Evolutionary conservation across 441 rosid genomes (phyloP).

Genomic region (Viola pubescens): DNA sequence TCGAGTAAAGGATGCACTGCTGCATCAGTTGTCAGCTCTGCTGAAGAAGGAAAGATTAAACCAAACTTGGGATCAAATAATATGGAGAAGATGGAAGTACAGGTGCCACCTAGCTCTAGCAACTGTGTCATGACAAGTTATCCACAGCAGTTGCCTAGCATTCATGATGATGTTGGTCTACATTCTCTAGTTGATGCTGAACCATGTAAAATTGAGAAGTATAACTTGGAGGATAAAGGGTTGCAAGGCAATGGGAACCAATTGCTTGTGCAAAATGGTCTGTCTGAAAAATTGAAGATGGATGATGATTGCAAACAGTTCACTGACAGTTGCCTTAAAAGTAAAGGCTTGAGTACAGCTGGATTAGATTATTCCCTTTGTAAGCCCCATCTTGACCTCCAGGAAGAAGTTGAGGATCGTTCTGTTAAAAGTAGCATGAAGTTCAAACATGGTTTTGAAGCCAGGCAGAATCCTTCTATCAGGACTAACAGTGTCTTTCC

Average conservation of each 20-base stretch:
- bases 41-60: conserved; percentile 28
- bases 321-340: conserved; percentile 13
- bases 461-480: conserved; percentile 6
- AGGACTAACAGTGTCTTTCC: conserved; percentile 12
- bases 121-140: conserved; percentile 21
- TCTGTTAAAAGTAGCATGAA: conserved; percentile 14
- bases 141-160: conserved; percentile 24
- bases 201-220: no score
- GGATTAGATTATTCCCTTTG: conserved; percentile 7
- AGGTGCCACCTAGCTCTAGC: conserved; percentile 17
- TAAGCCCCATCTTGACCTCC: conserved; percentile 5
- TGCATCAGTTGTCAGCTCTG: conserved; percentile 20
- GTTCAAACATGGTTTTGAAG: conserved; percentile 14
- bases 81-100: conserved; percentile 20
- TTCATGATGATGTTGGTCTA: conserved; percentile 23
- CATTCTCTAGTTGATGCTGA: not conserved
- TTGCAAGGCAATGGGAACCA: not conserved
- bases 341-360: conserved; percentile 13
- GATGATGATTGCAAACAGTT: conserved; percentile 14
- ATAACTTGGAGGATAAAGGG: no score
- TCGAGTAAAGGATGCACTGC: conserved; percentile 21
- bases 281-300: conserved; percentile 18
- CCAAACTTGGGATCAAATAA: conserved; percentile 17
- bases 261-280: conserved; percentile 19
- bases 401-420: conserved; percentile 16